phyloP scores from a whole-genome alignment of 768 basidiomycete genomes.

The Leccinum uliginosum region DNA sequence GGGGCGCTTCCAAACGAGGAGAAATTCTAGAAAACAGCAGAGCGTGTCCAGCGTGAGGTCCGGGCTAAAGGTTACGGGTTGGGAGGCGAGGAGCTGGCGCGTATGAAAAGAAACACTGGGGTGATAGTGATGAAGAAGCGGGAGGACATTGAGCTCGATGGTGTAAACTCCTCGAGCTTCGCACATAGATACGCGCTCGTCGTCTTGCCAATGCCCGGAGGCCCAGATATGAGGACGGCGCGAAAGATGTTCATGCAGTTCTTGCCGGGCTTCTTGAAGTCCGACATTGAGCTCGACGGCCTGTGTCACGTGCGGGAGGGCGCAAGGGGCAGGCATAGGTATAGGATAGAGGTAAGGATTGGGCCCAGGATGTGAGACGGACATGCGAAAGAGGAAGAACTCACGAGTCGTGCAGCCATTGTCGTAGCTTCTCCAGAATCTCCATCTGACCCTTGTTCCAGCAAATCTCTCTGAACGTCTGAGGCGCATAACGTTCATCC shows the following conservation, averaged over 20 bases:
- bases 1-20: too few species aligned
- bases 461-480: slow-evolving; percentile 82
- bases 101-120: too few species aligned
- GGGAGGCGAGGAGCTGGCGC: too few species aligned
- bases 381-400: slow-evolving; percentile 15
- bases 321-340: too few species aligned
- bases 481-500: slow-evolving; percentile 96
- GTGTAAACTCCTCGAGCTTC: slow-evolving; percentile 84
- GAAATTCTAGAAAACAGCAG: too few species aligned
- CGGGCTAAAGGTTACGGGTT: too few species aligned
- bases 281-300: slow-evolving; percentile 64
- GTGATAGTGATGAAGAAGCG: too few species aligned
- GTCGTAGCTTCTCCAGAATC: slow-evolving; percentile 85
- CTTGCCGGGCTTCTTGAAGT: slow-evolving; percentile 95
- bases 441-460: slow-evolving; percentile 90
- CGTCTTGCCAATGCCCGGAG: slow-evolving; percentile 97
- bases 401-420: slow-evolving; percentile 88
- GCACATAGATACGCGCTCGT: slow-evolving; percentile 93
- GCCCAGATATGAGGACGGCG: slow-evolving; percentile 85
- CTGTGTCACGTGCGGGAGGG: slow-evolving; percentile 35
- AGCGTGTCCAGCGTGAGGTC: too few species aligned
- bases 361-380: not conserved
- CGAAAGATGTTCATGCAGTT: slow-evolving; percentile 81
- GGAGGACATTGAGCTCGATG: slow-evolving; percentile 92
- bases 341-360: too few species aligned